Conservation (phyloP, 1,139 yeast species). For the Lodderomyces parapsilosis region DNA sequence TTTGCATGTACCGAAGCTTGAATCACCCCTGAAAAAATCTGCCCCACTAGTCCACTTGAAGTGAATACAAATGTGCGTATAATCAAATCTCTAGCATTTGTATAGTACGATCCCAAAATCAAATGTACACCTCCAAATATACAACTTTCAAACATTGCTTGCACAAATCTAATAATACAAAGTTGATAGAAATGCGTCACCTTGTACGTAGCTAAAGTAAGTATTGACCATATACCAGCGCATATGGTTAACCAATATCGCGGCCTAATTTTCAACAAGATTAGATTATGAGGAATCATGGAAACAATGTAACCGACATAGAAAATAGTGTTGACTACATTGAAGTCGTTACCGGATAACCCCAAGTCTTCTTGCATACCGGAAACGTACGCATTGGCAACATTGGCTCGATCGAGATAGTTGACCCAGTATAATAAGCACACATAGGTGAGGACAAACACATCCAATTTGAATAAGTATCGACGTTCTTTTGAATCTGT, state of each 20-base stretch:
- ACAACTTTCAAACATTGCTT: constrained; percentile 54
- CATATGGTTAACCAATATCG: constrained; percentile 56
- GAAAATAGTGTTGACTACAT: constrained; percentile 53
- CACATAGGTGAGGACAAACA: constrained; percentile 54
- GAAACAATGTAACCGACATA: constrained; percentile 61
- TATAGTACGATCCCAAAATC: constrained; percentile 21
- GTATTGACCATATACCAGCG: constrained; percentile 53
- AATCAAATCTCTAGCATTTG: not conserved
- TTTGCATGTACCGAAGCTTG: constrained; percentile 40
- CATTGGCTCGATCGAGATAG: constrained; percentile 45
- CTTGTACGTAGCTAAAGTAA: constrained; percentile 51
- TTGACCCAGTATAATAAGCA: constrained; percentile 56
- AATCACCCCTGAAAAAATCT: constrained; percentile 80
- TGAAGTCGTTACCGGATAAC: constrained; percentile 48
- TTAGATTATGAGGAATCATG: constrained; percentile 55
- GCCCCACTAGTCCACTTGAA: constrained; percentile 62
- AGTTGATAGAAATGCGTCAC: constrained; percentile 44
- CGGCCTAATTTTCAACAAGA: constrained; percentile 51
- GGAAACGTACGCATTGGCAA: constrained; percentile 58
- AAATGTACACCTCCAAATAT: constrained; percentile 59
- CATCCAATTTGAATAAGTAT: constrained; percentile 50
- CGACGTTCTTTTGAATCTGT: constrained; percentile 36
- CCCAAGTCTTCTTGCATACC: constrained; percentile 57
- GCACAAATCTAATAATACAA: constrained; percentile 53
- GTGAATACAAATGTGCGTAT: constrained; percentile 48